A percentile compares a stretch with the other conserved stretches of the same genome.
These are phyloP conservation scores for Asterella californica DNA, from an alignment of 225 moss, liverwort and hornwort genomes.

Conservation along the genomic window DNA sequence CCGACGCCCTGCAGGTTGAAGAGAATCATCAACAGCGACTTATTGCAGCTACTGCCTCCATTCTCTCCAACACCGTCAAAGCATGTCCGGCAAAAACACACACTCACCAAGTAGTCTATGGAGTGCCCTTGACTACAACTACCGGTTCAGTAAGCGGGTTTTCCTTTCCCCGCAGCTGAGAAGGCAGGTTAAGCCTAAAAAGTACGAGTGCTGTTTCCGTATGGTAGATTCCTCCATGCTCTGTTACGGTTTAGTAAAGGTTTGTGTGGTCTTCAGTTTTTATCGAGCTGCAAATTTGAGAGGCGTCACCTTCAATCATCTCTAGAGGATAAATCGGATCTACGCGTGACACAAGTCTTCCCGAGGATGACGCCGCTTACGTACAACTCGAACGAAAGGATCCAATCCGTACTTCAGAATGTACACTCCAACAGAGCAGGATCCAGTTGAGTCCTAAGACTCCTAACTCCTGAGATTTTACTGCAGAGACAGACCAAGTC, in stretches of 20 bases:
- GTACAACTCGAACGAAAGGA: background rate
- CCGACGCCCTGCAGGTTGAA: constrained; percentile 11
- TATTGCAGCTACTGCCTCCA: constrained; percentile 7
- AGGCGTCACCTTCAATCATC: background rate
- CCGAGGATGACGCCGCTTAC: background rate
- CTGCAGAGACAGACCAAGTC: background rate
- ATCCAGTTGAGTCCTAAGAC: too few relatives aligned
- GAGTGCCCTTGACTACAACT: constrained; percentile 10
- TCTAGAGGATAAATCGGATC: background rate
- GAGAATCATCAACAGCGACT: constrained; percentile 1
- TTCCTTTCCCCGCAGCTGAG: constrained; percentile 14
- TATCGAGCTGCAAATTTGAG: background rate
- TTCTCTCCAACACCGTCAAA: background rate
- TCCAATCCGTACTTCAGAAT: background rate
- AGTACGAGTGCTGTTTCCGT: background rate
- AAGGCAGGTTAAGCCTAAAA: background rate
- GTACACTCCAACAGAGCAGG: too few relatives aligned
- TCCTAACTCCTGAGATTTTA: background rate
- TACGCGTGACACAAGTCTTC: background rate
- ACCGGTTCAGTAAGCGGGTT: background rate
- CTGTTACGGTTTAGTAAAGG: background rate
- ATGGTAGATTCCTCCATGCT: background rate
- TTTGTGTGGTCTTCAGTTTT: background rate
- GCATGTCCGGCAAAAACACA: background rate
- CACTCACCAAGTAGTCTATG: constrained; percentile 3